phyloP scores from a whole-genome alignment of 805 yeast species.

The Ogataea neopini region DNA sequence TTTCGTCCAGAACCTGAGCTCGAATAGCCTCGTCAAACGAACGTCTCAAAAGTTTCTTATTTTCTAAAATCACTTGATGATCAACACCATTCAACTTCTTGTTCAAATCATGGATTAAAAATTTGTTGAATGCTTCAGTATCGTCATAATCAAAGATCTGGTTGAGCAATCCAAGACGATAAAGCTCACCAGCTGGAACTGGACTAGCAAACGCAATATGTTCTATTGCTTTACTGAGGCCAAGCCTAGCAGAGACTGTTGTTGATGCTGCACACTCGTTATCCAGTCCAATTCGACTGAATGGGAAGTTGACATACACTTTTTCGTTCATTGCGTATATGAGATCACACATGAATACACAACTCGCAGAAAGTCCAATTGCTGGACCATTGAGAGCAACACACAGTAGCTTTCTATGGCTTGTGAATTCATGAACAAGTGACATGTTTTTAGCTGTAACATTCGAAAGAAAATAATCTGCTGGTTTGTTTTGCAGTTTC shows the following conservation, averaged over 20 bases:
- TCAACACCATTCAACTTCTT: conserved; percentile 45
- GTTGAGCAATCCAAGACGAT: conserved; percentile 60
- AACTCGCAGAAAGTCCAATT: conserved; percentile 73
- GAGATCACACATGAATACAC: conserved; percentile 75
- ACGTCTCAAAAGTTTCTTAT: conserved; percentile 44
- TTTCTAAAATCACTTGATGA: conserved; percentile 43
- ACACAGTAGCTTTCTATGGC: conserved; percentile 69
- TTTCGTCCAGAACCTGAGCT: conserved; percentile 63
- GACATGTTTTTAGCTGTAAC: conserved; percentile 63
- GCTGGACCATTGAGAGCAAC: conserved; percentile 86
- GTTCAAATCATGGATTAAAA: conserved; percentile 38
- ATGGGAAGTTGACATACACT: conserved; percentile 68
- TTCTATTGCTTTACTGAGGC: conserved; percentile 71
- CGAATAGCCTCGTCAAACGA: conserved; percentile 38
- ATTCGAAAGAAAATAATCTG: conserved; percentile 31
- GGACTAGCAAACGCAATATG: conserved; percentile 71
- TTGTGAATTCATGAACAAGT: conserved; percentile 64
- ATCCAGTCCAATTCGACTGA: conserved; percentile 78
- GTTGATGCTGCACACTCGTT: conserved; percentile 79
- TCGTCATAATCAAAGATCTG: conserved; percentile 46
- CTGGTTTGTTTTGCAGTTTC: conserved; percentile 24
- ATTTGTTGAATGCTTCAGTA: conserved; percentile 44
- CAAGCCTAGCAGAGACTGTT: conserved; percentile 68
- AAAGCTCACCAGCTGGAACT: conserved; percentile 57
- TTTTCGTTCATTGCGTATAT: conserved; percentile 64